phyloP scores from a whole-genome alignment of 176 grass and related monocot species.

The Triticum turgidum region DNA sequence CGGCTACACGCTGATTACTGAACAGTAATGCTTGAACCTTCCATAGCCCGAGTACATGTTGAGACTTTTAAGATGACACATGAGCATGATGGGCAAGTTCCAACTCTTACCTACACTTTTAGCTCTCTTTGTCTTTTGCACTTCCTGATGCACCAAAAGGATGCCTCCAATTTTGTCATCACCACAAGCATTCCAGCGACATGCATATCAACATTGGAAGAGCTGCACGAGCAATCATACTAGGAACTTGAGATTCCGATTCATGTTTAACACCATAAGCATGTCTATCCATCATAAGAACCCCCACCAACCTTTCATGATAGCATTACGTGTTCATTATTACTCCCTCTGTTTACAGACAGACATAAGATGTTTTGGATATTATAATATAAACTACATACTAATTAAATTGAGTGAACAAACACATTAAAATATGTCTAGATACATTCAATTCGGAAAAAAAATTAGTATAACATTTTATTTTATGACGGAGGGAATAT shows the following conservation, averaged over 20 bases:
- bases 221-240: slow-evolving; percentile 8
- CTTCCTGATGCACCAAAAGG: slow-evolving; percentile 24
- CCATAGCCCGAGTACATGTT: not conserved
- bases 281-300: not conserved
- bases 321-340: not conserved
- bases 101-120: slow-evolving; percentile 20
- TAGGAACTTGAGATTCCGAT: not conserved
- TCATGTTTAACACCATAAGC: not conserved
- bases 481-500: too few relatives aligned
- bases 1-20: not conserved
- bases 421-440: too few relatives aligned
- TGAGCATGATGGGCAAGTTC: slow-evolving; percentile 20
- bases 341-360: too few relatives aligned
- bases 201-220: slow-evolving; percentile 1
- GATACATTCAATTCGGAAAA: too few relatives aligned
- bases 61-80: slow-evolving; percentile 20
- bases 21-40: too few relatives aligned
- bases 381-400: too few relatives aligned
- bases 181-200: slow-evolving; percentile 12
- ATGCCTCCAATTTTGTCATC: not conserved
- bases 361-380: too few relatives aligned
- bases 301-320: not conserved
- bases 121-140: slow-evolving; percentile 26
- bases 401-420: too few relatives aligned
- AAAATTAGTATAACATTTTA: too few relatives aligned